Conservation (phyloP, 371 early-diverging fungal genomes). For the Rhizopus sp. region DNA sequence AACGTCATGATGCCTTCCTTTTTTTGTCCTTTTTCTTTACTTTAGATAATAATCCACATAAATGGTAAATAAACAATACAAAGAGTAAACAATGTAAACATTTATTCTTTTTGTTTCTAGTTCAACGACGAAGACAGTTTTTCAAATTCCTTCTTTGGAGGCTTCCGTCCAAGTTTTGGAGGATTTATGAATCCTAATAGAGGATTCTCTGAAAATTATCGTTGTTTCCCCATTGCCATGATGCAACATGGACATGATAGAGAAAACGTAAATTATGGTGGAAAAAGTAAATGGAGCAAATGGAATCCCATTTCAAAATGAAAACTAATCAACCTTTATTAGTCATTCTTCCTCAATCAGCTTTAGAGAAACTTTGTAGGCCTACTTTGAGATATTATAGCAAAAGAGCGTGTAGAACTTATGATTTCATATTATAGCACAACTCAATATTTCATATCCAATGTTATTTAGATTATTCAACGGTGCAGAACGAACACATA, state of each 20-base stretch:
- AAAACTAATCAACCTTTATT: constrained; percentile 4
- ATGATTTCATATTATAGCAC: constrained; percentile 46
- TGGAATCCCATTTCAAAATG: too few relatives aligned
- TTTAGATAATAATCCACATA: background rate
- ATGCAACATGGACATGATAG: constrained; percentile 74
- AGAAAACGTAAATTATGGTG: constrained; percentile 80
- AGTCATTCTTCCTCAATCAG: constrained; percentile 89
- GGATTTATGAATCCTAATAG: constrained; percentile 47
- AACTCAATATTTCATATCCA: constrained; percentile 89
- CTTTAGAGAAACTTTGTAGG: constrained; percentile 83
- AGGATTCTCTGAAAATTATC: constrained; percentile 66
- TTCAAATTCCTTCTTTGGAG: constrained; percentile 32
- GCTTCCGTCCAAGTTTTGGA: constrained; percentile 27
- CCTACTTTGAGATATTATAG: background rate
- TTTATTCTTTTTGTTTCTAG: background rate
- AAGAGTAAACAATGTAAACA: background rate
- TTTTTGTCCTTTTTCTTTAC: background rate
- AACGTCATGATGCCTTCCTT: background rate
- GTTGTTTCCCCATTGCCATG: constrained; percentile 83
- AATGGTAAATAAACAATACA: background rate
- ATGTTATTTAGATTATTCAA: constrained; percentile 86
- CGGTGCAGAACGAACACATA: constrained; percentile 52
- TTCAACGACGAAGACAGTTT: constrained; percentile 44
- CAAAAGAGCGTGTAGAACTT: background rate
- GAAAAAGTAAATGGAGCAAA: constrained; percentile 68